Percentiles rank a stretch among this genome's conserved stretches.
phyloP scores from a whole-genome alignment of 305 asterid genomes.

The Petunia hybrid region DNA sequence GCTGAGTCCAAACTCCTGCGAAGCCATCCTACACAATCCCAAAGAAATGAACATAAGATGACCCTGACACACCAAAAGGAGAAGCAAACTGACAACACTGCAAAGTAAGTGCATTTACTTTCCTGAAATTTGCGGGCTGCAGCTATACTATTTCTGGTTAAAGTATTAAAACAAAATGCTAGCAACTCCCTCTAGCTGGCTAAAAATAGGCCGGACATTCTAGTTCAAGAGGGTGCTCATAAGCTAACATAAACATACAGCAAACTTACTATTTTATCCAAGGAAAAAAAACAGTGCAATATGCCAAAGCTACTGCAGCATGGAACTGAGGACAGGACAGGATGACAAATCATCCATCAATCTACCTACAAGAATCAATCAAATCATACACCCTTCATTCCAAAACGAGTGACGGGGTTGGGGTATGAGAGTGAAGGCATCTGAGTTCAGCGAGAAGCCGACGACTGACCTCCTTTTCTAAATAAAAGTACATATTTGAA shows the following conservation, averaged over 20 bases:
- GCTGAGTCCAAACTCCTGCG: conserved; percentile 63
- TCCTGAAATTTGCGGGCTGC: conserved; percentile 22
- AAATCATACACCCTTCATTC: conserved; percentile 14
- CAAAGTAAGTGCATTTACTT: conserved; percentile 5
- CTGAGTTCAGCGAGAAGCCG: neutral
- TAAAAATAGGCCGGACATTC: neutral
- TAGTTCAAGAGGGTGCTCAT: neutral
- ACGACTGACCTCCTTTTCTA: neutral
- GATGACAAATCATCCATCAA: neutral
- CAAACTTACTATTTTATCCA: conserved; percentile 2
- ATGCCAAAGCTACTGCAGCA: neutral
- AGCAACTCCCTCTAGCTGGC: conserved; percentile 21
- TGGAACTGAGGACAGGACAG: conserved; percentile 5
- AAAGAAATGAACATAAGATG: conserved; percentile 13
- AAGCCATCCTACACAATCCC: conserved; percentile 68
- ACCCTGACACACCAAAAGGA: neutral
- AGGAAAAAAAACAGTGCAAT: conserved; percentile 16
- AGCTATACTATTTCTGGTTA: conserved; percentile 1
- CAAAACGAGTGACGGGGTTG: neutral
- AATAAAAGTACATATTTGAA: neutral
- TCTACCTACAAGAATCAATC: conserved; percentile 4
- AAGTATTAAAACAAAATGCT: neutral
- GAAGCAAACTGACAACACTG: conserved; percentile 5
- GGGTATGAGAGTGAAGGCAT: conserved; percentile 7
- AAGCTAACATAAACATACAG: conserved; percentile 18